phyloP scores from a whole-genome alignment of 805 yeast species.

The Cyberlindnera maclurae region DNA sequence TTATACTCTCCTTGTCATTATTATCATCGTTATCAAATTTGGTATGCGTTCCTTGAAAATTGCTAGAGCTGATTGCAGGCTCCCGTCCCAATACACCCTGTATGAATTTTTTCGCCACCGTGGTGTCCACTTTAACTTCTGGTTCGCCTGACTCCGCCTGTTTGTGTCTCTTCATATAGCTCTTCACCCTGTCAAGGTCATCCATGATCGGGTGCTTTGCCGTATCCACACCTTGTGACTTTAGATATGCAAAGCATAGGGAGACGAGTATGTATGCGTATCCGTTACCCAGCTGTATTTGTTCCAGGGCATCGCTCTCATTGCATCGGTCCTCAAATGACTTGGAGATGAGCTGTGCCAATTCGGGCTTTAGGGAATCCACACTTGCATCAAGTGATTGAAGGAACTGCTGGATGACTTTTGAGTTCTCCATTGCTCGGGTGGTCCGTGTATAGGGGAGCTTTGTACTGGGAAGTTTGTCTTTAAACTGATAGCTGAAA shows the following conservation, averaged over 20 bases:
- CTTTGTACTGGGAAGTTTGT: no score
- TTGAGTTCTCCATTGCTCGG: slow-evolving; percentile 38
- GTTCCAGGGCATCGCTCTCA: slow-evolving; percentile 21
- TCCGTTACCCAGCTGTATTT: slow-evolving; percentile 15
- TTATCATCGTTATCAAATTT: slow-evolving; percentile 31
- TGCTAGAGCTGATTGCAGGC: slow-evolving; percentile 47
- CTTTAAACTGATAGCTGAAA: no score
- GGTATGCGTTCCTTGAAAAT: slow-evolving; percentile 49
- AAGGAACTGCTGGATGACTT: slow-evolving; percentile 34
- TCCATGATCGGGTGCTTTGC: slow-evolving; percentile 54
- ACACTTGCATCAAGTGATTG: slow-evolving; percentile 31
- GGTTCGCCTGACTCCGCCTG: slow-evolving; percentile 15
- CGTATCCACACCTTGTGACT: slow-evolving; percentile 50
- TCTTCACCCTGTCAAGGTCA: slow-evolving; percentile 59
- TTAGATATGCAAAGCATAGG: slow-evolving; percentile 50
- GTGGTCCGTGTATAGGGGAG: not conserved
- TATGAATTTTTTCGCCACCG: slow-evolving; percentile 41
- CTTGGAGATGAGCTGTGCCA: slow-evolving; percentile 31
- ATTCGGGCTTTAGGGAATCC: slow-evolving; percentile 27
- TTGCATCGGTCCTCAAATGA: slow-evolving; percentile 33
- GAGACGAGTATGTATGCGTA: slow-evolving; percentile 41
- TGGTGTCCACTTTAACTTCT: slow-evolving; percentile 23
- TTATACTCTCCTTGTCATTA: slow-evolving; percentile 3
- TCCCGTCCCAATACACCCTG: slow-evolving; percentile 35
- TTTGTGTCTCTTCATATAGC: slow-evolving; percentile 54